A percentile compares a stretch with the other conserved stretches of the same genome.
These are phyloP conservation scores for Protomyces inundatus DNA, from an alignment of 1,139 yeast species.

Conservation along the genomic window DNA sequence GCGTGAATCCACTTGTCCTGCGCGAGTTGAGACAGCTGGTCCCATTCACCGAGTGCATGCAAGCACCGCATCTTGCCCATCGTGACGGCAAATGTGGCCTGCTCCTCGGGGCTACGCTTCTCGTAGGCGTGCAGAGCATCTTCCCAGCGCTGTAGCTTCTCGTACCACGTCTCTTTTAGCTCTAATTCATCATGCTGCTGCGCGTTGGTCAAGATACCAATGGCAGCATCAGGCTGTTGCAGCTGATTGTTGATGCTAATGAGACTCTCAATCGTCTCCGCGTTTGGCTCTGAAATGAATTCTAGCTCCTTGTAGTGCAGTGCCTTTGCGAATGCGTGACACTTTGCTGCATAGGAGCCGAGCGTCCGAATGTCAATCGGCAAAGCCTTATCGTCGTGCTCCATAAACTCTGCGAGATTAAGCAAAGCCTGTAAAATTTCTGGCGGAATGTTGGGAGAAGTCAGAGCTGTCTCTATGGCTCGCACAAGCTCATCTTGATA, in stretches of 20 bases:
- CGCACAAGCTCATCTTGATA: conserved; percentile 87
- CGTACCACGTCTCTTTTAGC: conserved; percentile 95
- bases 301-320: conserved; percentile 92
- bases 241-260: conserved; percentile 89
- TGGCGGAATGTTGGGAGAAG: conserved; percentile 89
- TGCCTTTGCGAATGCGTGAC: conserved; percentile 97
- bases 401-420: conserved; percentile 93
- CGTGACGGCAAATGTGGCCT: conserved; percentile 60
- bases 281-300: conserved; percentile 86
- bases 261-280: conserved; percentile 86
- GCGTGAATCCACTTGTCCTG: conserved; percentile 78
- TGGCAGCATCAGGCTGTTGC: conserved; percentile 96
- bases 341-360: conserved; percentile 88
- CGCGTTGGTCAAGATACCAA: conserved; percentile 92
- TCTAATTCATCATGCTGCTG: conserved; percentile 89
- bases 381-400: conserved; percentile 89
- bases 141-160: conserved; percentile 94
- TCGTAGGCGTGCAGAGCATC: conserved; percentile 90
- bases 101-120: conserved; percentile 49
- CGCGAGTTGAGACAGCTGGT: conserved; percentile 77
- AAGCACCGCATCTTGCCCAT: conserved; percentile 98
- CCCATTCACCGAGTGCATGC: conserved; percentile 99
- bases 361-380: conserved; percentile 85
- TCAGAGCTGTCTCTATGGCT: conserved; percentile 77
- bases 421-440: conserved; percentile 87